Base-by-base conservation (phyloP, 306 rosid genomes). In the Glycine latifolia region DNA sequence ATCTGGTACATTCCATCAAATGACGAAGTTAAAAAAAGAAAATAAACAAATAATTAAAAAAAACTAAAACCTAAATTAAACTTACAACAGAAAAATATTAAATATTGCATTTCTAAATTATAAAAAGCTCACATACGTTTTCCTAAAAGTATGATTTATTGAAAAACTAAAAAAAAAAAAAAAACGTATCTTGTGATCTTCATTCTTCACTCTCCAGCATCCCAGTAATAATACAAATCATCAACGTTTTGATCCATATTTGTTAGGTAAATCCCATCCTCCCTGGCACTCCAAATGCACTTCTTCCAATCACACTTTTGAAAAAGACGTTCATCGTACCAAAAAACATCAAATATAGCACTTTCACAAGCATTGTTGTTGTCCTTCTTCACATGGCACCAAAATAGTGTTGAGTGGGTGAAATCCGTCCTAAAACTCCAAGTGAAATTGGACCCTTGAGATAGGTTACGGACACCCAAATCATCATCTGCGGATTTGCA, bases 361-460 rank as follows among this genome's bases (percentile, higher is more conserved):
- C 49, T 47, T 52, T 66, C 85, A 7, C 63, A 58, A 16, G 2
- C 6, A 8, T 17, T 8, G 61, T 68, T 6, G 31, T 26, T 26
- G 8, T 77, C 82, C 46, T 50, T 85, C 4, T 76, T 73, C 31
- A 80, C 54, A 35, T 76, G 3, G 77, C 91, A 88, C 80, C 82
- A 85, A 66, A 88, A 85, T 2, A 61, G 4, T 2, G 89, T 85
- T 48, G 89, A 61, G 61, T 85, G 89, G 16, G 33, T 13, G 48
- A 88, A 85, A 15, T 88, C 79, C 0, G 80, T 55, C 67, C 74
- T 83, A 17, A 88, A 88, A 83, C 91, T 83, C 91, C 91, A 88
- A 16, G 87, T 80, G 50, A 67, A 10, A 69, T 88, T 88, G 59
- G 86, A 77, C 7, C 85, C 84, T 1, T 60, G 71, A 39, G 80